A percentile compares a stretch with the other conserved stretches of the same genome.
These are phyloP conservation scores for Lantana camara DNA, from an alignment of 257 asterid genomes.

Conservation along the genomic window DNA sequence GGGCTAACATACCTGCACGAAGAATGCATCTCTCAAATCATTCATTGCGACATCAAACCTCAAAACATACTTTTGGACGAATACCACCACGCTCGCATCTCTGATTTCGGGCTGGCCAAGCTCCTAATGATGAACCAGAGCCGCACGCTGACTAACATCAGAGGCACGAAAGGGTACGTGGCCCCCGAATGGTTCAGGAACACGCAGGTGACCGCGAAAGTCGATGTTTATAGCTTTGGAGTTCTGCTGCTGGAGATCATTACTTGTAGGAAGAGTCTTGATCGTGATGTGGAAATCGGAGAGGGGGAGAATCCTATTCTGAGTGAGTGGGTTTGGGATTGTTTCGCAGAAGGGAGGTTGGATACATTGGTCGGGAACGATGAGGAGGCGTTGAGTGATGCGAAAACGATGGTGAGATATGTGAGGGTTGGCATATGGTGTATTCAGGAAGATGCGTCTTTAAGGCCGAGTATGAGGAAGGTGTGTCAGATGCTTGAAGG, in stretches of 20 bases:
- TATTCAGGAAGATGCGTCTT: slow-evolving; percentile 55
- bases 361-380: slow-evolving; percentile 41
- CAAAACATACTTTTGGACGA: slow-evolving; percentile 64
- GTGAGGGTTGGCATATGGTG: slow-evolving; percentile 72
- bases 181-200: slow-evolving; percentile 73
- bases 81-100: slow-evolving; percentile 40
- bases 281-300: slow-evolving; percentile 25
- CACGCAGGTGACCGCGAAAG: slow-evolving; percentile 40
- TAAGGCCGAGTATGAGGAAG: slow-evolving; percentile 60
- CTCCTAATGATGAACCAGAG: slow-evolving; percentile 48
- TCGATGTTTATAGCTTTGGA: slow-evolving; percentile 66
- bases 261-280: slow-evolving; percentile 37
- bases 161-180: slow-evolving; percentile 67
- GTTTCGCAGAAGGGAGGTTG: slow-evolving; percentile 37
- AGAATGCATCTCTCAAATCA: slow-evolving; percentile 55
- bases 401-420: slow-evolving; percentile 34
- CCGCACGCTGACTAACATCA: slow-evolving; percentile 37
- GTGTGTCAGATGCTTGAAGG: slow-evolving; percentile 67
- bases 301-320: slow-evolving; percentile 33
- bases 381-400: slow-evolving; percentile 41
- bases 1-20: slow-evolving; percentile 55
- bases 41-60: slow-evolving; percentile 65
- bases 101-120: slow-evolving; percentile 68
- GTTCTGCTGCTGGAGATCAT: slow-evolving; percentile 55
- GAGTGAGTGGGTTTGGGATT: slow-evolving; percentile 56